Percentiles rank a stretch among this genome's conserved stretches.
Evolutionary conservation across 805 yeast species (phyloP).

Genomic region (Candida tammaniensis): DNA sequence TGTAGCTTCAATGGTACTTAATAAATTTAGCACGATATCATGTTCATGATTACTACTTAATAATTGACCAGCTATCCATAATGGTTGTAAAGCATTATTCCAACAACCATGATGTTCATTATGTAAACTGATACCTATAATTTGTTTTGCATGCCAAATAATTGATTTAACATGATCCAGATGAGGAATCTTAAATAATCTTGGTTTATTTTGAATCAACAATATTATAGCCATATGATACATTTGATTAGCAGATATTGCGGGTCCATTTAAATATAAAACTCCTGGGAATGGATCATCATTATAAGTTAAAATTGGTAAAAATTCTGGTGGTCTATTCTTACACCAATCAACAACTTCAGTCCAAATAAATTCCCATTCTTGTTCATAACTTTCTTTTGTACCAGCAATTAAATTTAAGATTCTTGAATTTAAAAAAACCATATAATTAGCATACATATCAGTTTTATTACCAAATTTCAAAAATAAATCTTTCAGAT

Average conservation of each 20-base stretch:
- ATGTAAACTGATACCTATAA: constrained; percentile 30
- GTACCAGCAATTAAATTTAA: constrained; percentile 26
- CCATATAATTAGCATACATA: constrained; percentile 40
- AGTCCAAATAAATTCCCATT: constrained; percentile 41
- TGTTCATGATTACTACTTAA: constrained; percentile 25
- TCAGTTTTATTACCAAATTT: constrained; percentile 21
- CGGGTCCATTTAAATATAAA: constrained; percentile 33
- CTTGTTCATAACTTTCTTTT: constrained; percentile 23
- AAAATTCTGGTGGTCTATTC: constrained; percentile 33
- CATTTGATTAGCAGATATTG: constrained; percentile 35
- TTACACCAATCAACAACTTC: constrained; percentile 37
- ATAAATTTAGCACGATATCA: constrained; percentile 15
- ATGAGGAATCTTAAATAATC: constrained; percentile 24
- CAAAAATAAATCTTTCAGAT: constrained; percentile 20
- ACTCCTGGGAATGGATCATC: constrained; percentile 35
- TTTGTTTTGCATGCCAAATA: constrained; percentile 41
- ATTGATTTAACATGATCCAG: constrained; percentile 20
- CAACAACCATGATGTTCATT: constrained; percentile 25
- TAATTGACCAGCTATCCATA: constrained; percentile 25
- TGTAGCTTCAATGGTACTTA: constrained; percentile 22
- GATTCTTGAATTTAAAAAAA: constrained; percentile 35
- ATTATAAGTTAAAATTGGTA: constrained; percentile 28
- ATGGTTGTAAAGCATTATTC: constrained; percentile 25
- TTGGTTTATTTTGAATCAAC: constrained; percentile 38
- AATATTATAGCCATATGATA: constrained; percentile 38